A percentile compares a stretch with the other conserved stretches of the same genome.
Conservation (phyloP, 2,329 filamentous ascomycete genomes). For the Talaromyces atroroseus region DNA sequence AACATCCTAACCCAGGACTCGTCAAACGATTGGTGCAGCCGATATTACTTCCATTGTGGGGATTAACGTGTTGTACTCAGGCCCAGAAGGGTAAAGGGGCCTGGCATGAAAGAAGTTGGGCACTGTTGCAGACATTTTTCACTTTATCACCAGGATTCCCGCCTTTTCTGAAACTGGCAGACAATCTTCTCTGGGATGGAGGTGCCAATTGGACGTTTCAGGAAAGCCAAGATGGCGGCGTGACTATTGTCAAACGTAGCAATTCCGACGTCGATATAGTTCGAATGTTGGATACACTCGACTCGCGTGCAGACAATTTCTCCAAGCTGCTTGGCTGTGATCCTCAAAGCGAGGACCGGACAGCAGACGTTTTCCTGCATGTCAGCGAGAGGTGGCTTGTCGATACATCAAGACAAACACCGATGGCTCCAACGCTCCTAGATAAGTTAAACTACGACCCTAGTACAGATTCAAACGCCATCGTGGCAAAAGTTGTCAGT, state of each 20-base stretch:
- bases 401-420: slow-evolving; percentile 17
- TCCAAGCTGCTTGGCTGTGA: slow-evolving; percentile 33
- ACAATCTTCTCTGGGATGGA: slow-evolving; percentile 39
- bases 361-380: slow-evolving; percentile 38
- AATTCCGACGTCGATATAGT: slow-evolving; percentile 24
- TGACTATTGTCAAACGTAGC: slow-evolving; percentile 26
- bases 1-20: slow-evolving; percentile 40
- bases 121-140: slow-evolving; percentile 36
- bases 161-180: slow-evolving; percentile 34
- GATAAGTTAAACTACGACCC: slow-evolving; percentile 16
- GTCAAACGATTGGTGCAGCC: slow-evolving; percentile 38
- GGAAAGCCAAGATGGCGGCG: slow-evolving; percentile 17
- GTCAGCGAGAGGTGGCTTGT: slow-evolving; percentile 39
- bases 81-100: slow-evolving; percentile 20
- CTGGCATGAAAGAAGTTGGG: slow-evolving; percentile 27
- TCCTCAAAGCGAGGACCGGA: slow-evolving; percentile 35
- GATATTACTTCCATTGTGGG: slow-evolving; percentile 39
- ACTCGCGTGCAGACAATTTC: slow-evolving; percentile 34
- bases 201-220: slow-evolving; percentile 33
- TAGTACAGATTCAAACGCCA: slow-evolving; percentile 21
- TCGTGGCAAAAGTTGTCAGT: slow-evolving; percentile 33
- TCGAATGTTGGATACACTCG: slow-evolving; percentile 29
- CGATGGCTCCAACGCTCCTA: slow-evolving; percentile 8
- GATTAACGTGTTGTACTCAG: slow-evolving; percentile 33
- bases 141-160: slow-evolving; percentile 32